phyloP scores from a whole-genome alignment of 164 flowering plant genomes.

The Kingdonia uniflora region DNA sequence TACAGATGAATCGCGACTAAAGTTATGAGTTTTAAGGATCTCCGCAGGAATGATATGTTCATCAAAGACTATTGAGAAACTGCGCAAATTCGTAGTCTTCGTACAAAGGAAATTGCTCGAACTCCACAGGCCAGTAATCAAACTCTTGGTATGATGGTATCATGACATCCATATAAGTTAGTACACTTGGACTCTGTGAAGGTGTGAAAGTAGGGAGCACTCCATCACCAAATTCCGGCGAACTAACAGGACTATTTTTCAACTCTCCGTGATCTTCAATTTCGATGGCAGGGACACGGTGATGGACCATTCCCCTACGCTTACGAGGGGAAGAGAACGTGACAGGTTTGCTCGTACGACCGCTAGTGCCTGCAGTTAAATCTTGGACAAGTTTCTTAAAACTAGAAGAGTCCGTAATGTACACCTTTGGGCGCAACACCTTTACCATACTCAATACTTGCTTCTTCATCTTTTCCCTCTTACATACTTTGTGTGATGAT shows the following conservation, averaged over 20 bases:
- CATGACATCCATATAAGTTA: slow-evolving; percentile 1
- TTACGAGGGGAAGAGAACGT: slow-evolving; percentile 3
- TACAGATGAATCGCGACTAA: no score
- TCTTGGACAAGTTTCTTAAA: slow-evolving; percentile 62
- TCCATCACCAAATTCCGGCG: slow-evolving; percentile 7
- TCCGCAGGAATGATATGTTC: no score
- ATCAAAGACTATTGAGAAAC: slow-evolving; percentile 8
- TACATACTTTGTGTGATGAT: slow-evolving; percentile 18
- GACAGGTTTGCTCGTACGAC: not conserved
- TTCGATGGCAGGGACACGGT: slow-evolving; percentile 10
- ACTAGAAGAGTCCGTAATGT: slow-evolving; percentile 42
- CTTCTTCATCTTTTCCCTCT: slow-evolving; percentile 21
- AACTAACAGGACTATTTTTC: slow-evolving; percentile 9
- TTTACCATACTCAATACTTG: slow-evolving; percentile 23
- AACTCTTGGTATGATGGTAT: slow-evolving; percentile 5
- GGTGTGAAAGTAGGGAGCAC: slow-evolving; percentile 7
- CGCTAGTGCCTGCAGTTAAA: slow-evolving; percentile 41
- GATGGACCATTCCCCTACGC: not conserved
- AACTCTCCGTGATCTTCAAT: slow-evolving; percentile 7
- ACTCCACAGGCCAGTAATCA: slow-evolving; percentile 24
- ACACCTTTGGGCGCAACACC: slow-evolving; percentile 44
- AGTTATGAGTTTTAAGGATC: no score
- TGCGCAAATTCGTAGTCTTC: slow-evolving; percentile 19
- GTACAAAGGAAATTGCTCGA: slow-evolving; percentile 11
- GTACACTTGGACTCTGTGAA: slow-evolving; percentile 12